Evolutionary conservation across 2,329 filamentous ascomycete genomes (phyloP), one percentile per base, ranked within the genome.

Genomic region (Fusarium zealandicum): DNA sequence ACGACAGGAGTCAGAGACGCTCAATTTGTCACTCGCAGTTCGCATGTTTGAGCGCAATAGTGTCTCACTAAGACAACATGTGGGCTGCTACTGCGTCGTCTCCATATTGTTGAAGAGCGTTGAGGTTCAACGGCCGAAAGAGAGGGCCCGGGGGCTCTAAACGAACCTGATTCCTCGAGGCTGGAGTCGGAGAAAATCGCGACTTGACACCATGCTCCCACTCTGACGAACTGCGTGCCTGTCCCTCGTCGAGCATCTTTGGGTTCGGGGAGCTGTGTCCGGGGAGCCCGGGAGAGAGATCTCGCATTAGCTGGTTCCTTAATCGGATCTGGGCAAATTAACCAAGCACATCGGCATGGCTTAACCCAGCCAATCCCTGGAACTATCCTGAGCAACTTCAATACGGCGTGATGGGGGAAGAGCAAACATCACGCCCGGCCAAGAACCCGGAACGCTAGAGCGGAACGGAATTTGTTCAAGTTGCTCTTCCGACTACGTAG

Each of bases 171-270:
- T 25, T 28, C 36, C 14, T 40, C 17, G 39, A 43, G 40, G 32
- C 31, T 52, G 39, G 37, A 54, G 30, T 39, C 32, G 28, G 40
- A 25, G 25, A 25, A 28, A 58, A 40, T 54, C 42, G 31, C 59
- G 48, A 51, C 50, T 51, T 40, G 13, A 36, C 55, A 48, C 54
- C 55, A 64, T 63, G 58, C 22, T 58, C 54, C 48, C 46, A 62
- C 39, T 57, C 54, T 42, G 33, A 47, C 16, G 28, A 48, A 33
- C 12, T 48, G 32, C 17, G 25, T 27, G 25, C 33, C 22, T 17
- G 18, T 46, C 38, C 27, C 18, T 31, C n/a, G 49, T 46, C 33
- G 33, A 40, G 33, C 20, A 43, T 49, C 48, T 20, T 38, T 51
- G 36, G 17, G 27, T 31, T 42, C 27, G 27, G 33, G 30, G 39